Evolutionary conservation across 148 eudicot species (phyloP).

Genomic region (Arbutus unedo): DNA sequence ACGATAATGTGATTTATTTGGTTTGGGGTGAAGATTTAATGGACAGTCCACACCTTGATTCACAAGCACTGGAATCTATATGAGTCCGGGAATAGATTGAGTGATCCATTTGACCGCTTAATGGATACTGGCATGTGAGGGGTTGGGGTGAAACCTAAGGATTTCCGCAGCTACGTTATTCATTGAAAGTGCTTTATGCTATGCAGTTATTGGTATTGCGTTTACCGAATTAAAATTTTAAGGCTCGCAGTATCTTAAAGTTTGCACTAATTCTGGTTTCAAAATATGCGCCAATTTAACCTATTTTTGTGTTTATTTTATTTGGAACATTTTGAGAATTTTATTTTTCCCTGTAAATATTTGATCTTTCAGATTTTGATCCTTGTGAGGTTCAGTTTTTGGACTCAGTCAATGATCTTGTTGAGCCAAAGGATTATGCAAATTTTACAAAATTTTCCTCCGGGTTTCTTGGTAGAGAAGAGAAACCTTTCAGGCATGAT

Average conservation of each 20-base stretch:
- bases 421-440: constrained; percentile 59
- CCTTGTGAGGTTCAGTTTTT: constrained; percentile 67
- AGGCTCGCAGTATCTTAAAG: neutral
- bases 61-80: neutral
- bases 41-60: neutral
- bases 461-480: constrained; percentile 57
- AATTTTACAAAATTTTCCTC: constrained; percentile 54
- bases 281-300: neutral
- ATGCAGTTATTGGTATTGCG: neutral
- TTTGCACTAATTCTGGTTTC: neutral
- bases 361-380: constrained; percentile 45
- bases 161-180: neutral
- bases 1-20: neutral
- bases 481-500: constrained; percentile 24
- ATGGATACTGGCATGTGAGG: neutral
- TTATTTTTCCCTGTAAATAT: constrained; percentile 7
- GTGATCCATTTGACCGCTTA: neutral
- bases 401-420: constrained; percentile 57
- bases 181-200: neutral
- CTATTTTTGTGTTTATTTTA: neutral
- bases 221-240: neutral
- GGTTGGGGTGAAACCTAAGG: neutral
- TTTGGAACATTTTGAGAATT: neutral
- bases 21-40: neutral
- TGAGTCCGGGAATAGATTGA: neutral